phyloP scores from a whole-genome alignment of 306 rosid genomes.

The Cicer bijugum region DNA sequence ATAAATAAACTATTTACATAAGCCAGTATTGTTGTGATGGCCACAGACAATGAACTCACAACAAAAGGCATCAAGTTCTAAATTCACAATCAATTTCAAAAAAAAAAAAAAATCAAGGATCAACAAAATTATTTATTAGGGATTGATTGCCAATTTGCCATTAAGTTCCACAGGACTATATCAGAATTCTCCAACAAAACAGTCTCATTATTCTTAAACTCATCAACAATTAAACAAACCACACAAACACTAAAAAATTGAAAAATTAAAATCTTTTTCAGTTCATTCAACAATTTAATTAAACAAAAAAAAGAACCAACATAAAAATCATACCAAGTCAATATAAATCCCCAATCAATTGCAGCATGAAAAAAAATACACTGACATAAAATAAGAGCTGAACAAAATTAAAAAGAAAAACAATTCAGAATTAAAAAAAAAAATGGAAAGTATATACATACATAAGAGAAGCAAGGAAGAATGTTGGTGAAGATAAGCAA shows the following conservation, averaged over 20 bases:
- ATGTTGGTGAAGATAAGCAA: constrained; percentile 44
- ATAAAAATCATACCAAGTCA: neutral
- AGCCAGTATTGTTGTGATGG: neutral
- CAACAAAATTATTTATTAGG: constrained; percentile 15
- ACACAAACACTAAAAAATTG: neutral
- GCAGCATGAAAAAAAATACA: constrained; percentile 5
- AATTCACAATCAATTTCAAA: constrained; percentile 25
- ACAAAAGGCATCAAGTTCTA: constrained; percentile 2
- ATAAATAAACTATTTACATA: neutral
- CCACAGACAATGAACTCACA: constrained; percentile 22
- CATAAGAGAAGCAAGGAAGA: constrained; percentile 35
- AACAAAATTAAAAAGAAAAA: neutral
- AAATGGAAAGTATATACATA: constrained; percentile 13
- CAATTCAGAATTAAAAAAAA: neutral
- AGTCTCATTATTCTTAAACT: constrained; percentile 24
- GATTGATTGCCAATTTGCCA: constrained; percentile 15
- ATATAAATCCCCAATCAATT: constrained; percentile 39
- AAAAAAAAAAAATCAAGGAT: constrained; percentile 12
- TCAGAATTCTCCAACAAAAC: constrained; percentile 23
- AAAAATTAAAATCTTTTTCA: neutral
- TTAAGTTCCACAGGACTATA: neutral
- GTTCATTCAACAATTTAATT: constrained; percentile 2
- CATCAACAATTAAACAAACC: constrained; percentile 11
- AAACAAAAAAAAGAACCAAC: constrained; percentile 6
- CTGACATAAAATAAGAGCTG: neutral